Percentiles rank a stretch among this genome's conserved stretches.
These are phyloP conservation scores for Nigrograna mackinnonii DNA, from an alignment of 2,329 filamentous ascomycete genomes.

Conservation along the genomic window DNA sequence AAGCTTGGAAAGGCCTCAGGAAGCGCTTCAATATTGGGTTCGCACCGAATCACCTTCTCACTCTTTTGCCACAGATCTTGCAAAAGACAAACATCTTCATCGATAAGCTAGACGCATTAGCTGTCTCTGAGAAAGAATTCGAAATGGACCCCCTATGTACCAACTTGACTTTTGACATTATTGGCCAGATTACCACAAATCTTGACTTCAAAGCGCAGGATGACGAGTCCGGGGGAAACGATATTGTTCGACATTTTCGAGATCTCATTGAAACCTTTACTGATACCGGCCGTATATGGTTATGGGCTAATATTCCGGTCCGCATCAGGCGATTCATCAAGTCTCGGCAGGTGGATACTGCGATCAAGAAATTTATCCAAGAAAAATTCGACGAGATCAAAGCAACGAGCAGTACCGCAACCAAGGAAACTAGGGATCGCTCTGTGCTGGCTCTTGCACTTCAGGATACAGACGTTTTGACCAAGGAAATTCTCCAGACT, in stretches of 20 bases:
- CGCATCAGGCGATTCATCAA: conserved; percentile 21
- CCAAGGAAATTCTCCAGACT: conserved; percentile 37
- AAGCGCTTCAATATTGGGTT: conserved; percentile 43
- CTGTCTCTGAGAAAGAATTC: conserved; percentile 22
- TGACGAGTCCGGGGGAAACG: conserved; percentile 16
- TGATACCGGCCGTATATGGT: conserved; percentile 22
- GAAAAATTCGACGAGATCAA: conserved; percentile 30
- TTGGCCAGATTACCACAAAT: conserved; percentile 34
- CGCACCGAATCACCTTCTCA: conserved; percentile 37
- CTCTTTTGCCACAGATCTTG: conserved; percentile 36
- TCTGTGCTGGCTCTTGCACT: conserved; percentile 39
- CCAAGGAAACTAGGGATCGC: conserved; percentile 24
- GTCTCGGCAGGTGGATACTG: conserved; percentile 23
- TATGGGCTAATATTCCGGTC: conserved; percentile 23
- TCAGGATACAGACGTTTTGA: conserved; percentile 33
- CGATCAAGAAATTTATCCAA: conserved; percentile 28
- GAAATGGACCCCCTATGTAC: conserved; percentile 34
- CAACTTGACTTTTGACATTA: conserved; percentile 39
- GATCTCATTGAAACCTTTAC: conserved; percentile 21
- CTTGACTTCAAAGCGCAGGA: conserved; percentile 33
- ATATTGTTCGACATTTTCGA: conserved; percentile 28
- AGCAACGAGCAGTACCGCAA: conserved; percentile 13
- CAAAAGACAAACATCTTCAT: conserved; percentile 39
- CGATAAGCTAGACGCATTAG: conserved; percentile 30
- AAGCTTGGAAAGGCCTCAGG: conserved; percentile 39